Evolutionary conservation across 2,329 filamentous ascomycete genomes (phyloP).

Genomic region (Cordyceps cicadae): DNA sequence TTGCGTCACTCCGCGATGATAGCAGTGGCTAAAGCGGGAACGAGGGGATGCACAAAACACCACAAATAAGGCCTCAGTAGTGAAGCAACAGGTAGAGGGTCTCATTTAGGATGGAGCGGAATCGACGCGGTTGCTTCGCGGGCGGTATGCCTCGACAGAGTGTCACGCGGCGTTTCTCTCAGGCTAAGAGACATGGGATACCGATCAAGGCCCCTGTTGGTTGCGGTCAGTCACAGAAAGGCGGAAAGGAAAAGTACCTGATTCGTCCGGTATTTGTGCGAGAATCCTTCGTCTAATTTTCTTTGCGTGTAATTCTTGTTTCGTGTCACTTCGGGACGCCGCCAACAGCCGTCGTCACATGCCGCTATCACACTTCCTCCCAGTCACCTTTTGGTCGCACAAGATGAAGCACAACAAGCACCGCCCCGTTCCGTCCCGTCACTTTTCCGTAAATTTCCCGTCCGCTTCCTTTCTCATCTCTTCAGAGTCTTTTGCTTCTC

Average conservation of each 20-base stretch:
- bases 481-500: constrained; percentile 80
- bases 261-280: background rate
- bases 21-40: background rate
- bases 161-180: background rate
- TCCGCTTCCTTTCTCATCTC: constrained; percentile 31
- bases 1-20: background rate
- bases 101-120: background rate
- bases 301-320: background rate
- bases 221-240: background rate
- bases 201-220: background rate
- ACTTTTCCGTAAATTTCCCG: background rate
- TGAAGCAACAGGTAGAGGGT: no score
- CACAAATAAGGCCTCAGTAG: background rate
- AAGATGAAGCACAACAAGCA: no score
- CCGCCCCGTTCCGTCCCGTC: no score
- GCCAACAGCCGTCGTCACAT: background rate
- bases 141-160: background rate
- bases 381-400: no score
- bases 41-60: background rate
- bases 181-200: background rate
- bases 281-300: background rate
- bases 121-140: background rate
- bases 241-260: background rate
- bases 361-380: no score
- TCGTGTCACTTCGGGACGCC: background rate